Base-by-base conservation (phyloP, 1,284 basidiomycete genomes). In the Ustanciosporium gigantosporum region DNA sequence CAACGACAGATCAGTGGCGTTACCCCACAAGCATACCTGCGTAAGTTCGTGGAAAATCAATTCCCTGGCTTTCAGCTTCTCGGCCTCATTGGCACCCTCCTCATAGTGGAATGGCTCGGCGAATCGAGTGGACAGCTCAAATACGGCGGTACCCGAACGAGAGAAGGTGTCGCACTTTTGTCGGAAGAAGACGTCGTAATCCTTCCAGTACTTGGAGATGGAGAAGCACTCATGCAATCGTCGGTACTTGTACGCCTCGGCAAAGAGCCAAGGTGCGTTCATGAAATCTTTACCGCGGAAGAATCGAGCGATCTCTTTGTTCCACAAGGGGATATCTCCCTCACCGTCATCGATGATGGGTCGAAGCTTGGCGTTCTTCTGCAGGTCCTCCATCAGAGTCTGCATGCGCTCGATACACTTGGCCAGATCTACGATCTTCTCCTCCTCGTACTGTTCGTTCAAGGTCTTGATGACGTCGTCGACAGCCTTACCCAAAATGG, bases 231-330 rank as follows among this genome's bases (percentile, higher is more conserved):
- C 93, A 64, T 91, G 90, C 47, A 98, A 51, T 35, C 91, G 87
- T 72, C 93, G 88, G 80, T 96, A 96, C 81, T 96, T 96, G 84
- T 96, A 96, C 15, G 93, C 92, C 79, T 96, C 93, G 38, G 94
- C 94, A 45, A 77, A 77, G 46, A 77, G 66, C 75, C 75, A 80
- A 38, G 74, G 74, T 15, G 77, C 79, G 70, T 91, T 93, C 90
- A 95, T 94, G 74, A 95, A 97, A 79, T 93, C 89, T 80, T 94
- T 94, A 52, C 90, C 91, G 80, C 90, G 87, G 82, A 95, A 95
- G 79, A 86, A 95, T 27, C 46, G 44, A 17, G 65, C 69, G 45
- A 81, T 72, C 61, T 79, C 81, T 80, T 96, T 95, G 81, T 97
- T 97, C 93, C 93, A 97, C 15, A 96, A 83, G 2, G 92, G 87